phyloP scores from a whole-genome alignment of 257 asterid genomes.

The Nicotiana tabacum region DNA sequence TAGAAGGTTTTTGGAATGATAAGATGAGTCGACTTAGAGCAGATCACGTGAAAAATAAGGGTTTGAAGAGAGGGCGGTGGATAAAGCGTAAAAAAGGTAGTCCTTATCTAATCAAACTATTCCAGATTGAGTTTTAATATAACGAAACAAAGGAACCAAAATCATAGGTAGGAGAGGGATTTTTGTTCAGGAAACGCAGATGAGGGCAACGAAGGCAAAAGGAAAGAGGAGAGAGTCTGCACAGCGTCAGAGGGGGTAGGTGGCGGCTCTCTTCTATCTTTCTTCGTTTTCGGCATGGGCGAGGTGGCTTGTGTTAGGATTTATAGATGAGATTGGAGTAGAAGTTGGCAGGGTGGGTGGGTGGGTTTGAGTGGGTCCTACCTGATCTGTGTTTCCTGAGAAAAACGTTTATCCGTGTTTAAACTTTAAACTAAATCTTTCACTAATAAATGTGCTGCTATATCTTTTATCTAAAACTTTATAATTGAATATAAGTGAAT shows the following conservation, averaged over 20 bases:
- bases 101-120: slow-evolving; percentile 4
- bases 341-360: neutral
- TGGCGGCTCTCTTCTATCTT: neutral
- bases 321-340: slow-evolving; percentile 41
- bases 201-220: neutral
- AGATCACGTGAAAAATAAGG: neutral
- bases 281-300: neutral
- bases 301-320: slow-evolving; percentile 20
- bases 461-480: no score
- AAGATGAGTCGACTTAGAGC: slow-evolving; percentile 1
- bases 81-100: neutral
- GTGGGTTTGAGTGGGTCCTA: neutral
- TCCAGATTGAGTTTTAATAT: neutral
- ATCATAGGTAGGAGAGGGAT: neutral
- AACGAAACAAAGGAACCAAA: neutral
- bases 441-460: neutral
- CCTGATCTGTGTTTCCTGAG: neutral
- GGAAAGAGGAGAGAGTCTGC: neutral
- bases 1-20: neutral
- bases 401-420: neutral
- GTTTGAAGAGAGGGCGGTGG: neutral
- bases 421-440: neutral
- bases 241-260: neutral
- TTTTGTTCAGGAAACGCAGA: neutral
- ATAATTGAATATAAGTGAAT: no score